Evolutionary conservation across 192 early-diverging fungal genomes (phyloP).

Genomic region (Coemansia sp.): DNA sequence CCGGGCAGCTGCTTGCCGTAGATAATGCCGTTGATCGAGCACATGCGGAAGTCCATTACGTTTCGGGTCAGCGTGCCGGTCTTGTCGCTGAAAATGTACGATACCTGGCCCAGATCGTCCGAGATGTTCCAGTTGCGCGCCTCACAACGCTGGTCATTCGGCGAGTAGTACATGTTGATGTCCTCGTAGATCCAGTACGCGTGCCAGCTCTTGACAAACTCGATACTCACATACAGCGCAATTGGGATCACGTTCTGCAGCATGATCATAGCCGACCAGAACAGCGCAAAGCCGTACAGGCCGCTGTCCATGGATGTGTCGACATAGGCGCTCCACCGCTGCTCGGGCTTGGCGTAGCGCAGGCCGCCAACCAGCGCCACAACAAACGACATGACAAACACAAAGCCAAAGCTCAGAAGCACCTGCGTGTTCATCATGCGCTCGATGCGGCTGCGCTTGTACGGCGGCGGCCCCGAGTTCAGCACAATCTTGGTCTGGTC

Average conservation of each 20-base stretch:
- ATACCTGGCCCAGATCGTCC: slow-evolving; percentile 94
- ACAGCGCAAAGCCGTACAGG: slow-evolving; percentile 44
- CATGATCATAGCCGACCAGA: slow-evolving; percentile 78
- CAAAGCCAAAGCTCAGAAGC: slow-evolving; percentile 54
- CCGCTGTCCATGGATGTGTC: slow-evolving; percentile 28
- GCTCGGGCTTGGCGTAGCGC: slow-evolving; percentile 29
- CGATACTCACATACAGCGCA: slow-evolving; percentile 89
- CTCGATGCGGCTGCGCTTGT: slow-evolving; percentile 85
- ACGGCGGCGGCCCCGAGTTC: slow-evolving; percentile 86
- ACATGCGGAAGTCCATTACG: slow-evolving; percentile 94
- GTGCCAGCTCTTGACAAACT: slow-evolving; percentile 80
- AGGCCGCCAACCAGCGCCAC: slow-evolving; percentile 55
- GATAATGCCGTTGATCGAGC: slow-evolving; percentile 76
- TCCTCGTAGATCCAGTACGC: slow-evolving; percentile 91
- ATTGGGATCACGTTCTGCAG: slow-evolving; percentile 97
- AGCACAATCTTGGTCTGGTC: slow-evolving; percentile 87
- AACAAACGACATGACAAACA: slow-evolving; percentile 53
- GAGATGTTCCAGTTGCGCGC: slow-evolving; percentile 80
- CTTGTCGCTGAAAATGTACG: slow-evolving; percentile 96
- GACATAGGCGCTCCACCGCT: slow-evolving; percentile 30
- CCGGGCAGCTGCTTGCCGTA: slow-evolving; percentile 77
- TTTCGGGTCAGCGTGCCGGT: slow-evolving; percentile 95
- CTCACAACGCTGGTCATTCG: slow-evolving; percentile 32
- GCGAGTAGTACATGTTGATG: slow-evolving; percentile 74
- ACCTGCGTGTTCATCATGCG: slow-evolving; percentile 76